Evolutionary conservation across 78 protist genomes (phyloP).

Genomic region (Diacronema lutheri): DNA sequence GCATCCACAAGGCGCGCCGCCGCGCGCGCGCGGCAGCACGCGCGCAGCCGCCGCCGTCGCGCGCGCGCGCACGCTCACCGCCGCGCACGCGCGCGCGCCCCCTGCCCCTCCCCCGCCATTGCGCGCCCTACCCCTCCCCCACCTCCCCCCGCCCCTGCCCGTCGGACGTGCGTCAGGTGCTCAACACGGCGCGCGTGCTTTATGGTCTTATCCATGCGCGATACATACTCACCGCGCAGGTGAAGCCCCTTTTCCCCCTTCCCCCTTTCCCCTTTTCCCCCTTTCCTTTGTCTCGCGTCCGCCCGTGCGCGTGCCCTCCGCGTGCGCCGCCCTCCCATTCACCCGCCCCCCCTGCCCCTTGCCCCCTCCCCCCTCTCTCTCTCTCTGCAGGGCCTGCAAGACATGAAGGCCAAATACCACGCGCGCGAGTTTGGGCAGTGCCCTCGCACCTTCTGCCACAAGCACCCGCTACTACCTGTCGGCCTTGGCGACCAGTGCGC

Average conservation of each 20-base stretch:
- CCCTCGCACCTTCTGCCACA: constrained; percentile 41
- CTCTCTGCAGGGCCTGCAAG: not conserved
- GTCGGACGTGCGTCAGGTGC: constrained; percentile 25
- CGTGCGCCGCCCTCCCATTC: no score
- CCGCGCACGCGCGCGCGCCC: no score
- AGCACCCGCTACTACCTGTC: constrained; percentile 26
- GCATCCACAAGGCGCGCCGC: constrained; percentile 1
- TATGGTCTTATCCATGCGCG: constrained; percentile 97
- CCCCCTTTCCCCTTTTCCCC: no score
- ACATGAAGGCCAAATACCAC: not conserved
- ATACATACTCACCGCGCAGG: constrained; percentile 82
- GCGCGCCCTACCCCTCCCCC: no score
- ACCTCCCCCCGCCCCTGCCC: no score
- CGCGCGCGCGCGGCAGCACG: no score
- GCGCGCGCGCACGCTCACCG: no score
- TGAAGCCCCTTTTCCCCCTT: no score
- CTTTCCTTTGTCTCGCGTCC: no score
- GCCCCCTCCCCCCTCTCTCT: not conserved
- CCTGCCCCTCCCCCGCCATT: no score
- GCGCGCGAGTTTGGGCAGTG: constrained; percentile 38
- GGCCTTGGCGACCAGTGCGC: constrained; percentile 32
- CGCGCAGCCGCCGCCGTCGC: no score
- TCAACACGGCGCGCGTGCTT: constrained; percentile 77
- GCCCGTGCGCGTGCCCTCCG: no score
- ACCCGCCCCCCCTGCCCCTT: not conserved